Evolutionary conservation across 1,139 yeast species (phyloP), one percentile per base, ranked within the genome.

Genomic region (Diutina pseudorugosa): DNA sequence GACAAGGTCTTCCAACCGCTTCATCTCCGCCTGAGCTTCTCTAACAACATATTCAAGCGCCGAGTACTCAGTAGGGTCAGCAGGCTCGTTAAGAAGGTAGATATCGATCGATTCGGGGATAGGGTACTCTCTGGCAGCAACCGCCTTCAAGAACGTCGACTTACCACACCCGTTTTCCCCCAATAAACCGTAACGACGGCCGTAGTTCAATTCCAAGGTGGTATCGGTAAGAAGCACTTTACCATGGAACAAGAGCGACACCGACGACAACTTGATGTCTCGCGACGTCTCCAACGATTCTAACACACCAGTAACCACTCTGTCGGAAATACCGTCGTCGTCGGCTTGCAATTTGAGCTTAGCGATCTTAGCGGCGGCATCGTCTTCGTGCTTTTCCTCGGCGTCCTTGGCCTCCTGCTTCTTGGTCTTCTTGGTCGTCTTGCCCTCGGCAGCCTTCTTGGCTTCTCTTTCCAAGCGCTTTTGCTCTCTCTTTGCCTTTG

Each of bases 131-230:
- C 97, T 82, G 54, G 96, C 95, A 56, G 98, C 97, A 62, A 94
- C 72, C 45, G 98, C 84, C 70, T 87, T 88, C 68, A 93, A 73
- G 64, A 93, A 83, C 33, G 99, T 93, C 47, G 98, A 90, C 72
- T 93, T 93, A 75, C 99, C 99, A 75, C 98, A 93, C 58, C 99
- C 99, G 70, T 93, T 93, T 72, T 91, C 98, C 67, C 99, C 99
- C 62, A 94, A 78, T 60, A 93, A 79, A 73, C 96, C 96, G 68
- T 94, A 93, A 71, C 96, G 83, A 75, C 97, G 88, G 66, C 98
- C 98, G 70, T 83, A 91, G 74, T 93, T 94, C 73, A 93, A 82
- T 75, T 93, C 98, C 62, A 93, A 72, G 51, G 77, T 78, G 48
- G 98, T 84, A 70, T 93, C 98, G 72, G 89, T 96, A 62, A 93